phyloP scores from a whole-genome alignment of 805 yeast species.

The Cyberlindnera samutprakarnensis region DNA sequence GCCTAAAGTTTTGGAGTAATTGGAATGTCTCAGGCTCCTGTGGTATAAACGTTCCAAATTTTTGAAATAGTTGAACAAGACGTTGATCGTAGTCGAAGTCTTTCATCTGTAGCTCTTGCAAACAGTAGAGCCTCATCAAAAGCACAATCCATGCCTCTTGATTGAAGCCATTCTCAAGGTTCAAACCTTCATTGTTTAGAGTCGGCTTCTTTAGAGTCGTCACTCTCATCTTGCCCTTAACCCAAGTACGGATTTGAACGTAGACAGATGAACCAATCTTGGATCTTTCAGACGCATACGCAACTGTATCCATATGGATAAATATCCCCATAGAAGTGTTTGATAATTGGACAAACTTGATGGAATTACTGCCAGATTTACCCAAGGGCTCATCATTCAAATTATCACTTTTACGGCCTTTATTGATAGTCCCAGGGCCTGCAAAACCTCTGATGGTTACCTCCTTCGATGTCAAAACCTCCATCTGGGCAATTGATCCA shows the following conservation, averaged over 20 bases:
- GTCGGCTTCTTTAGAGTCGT: slow-evolving; percentile 65
- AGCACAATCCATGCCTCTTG: slow-evolving; percentile 45
- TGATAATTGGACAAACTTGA: slow-evolving; percentile 74
- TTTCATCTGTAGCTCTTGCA: neutral
- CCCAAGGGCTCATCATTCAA: slow-evolving; percentile 91
- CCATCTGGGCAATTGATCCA: slow-evolving; percentile 53
- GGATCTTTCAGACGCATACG: slow-evolving; percentile 20
- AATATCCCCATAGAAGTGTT: slow-evolving; percentile 78
- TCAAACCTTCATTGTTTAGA: slow-evolving; percentile 35
- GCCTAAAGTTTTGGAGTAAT: slow-evolving; percentile 67
- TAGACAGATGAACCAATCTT: slow-evolving; percentile 29
- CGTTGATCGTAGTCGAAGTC: neutral
- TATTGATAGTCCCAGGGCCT: slow-evolving; percentile 49
- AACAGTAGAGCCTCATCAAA: neutral
- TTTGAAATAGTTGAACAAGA: slow-evolving; percentile 75
- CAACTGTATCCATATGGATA: slow-evolving; percentile 60
- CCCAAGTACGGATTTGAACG: slow-evolving; percentile 80
- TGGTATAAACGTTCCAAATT: slow-evolving; percentile 84
- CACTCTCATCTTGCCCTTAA: slow-evolving; percentile 73
- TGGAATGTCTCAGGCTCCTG: slow-evolving; percentile 77
- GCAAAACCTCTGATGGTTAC: slow-evolving; percentile 83
- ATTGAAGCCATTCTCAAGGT: slow-evolving; percentile 61
- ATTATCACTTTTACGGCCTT: slow-evolving; percentile 59
- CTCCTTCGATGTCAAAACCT: slow-evolving; percentile 73
- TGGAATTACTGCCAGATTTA: slow-evolving; percentile 60